Evolutionary conservation across 2,329 filamentous ascomycete genomes (phyloP).

Genomic region (Diplodia seriata): DNA sequence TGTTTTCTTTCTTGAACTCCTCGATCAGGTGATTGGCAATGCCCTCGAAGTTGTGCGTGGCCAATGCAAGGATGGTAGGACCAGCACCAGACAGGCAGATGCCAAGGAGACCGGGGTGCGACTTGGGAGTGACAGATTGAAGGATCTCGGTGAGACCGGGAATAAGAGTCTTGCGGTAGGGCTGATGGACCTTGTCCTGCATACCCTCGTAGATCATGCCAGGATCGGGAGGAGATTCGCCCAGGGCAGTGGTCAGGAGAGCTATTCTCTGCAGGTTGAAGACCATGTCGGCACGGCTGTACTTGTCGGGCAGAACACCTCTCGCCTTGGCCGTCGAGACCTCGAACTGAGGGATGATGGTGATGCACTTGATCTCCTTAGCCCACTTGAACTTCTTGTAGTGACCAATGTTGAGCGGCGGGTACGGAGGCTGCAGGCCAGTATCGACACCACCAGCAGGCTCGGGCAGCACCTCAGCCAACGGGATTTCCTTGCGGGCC

Average conservation of each 20-base stretch:
- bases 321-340: conserved; percentile 93
- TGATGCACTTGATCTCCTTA: conserved; percentile 92
- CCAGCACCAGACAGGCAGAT: conserved; percentile 96
- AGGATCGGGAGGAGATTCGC: conserved; percentile 86
- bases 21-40: conserved; percentile 82
- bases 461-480: conserved; percentile 89
- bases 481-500: conserved; percentile 88
- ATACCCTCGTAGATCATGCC: conserved; percentile 96
- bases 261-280: conserved; percentile 97
- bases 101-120: conserved; percentile 86
- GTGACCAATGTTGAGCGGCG: conserved; percentile 91
- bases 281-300: conserved; percentile 82
- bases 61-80: conserved; percentile 91
- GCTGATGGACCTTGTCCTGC: conserved; percentile 98
- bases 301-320: conserved; percentile 80
- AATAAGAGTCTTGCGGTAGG: conserved; percentile 89
- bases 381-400: conserved; percentile 97
- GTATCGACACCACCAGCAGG: conserved; percentile 92
- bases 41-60: conserved; percentile 84
- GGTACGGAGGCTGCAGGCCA: conserved; percentile 81
- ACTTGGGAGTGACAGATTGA: conserved; percentile 84
- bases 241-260: conserved; percentile 85
- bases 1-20: conserved; percentile 73
- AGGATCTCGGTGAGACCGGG: conserved; percentile 91
- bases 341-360: conserved; percentile 95